These are phyloP conservation scores for Omphalotus guepiniiformis DNA, from an alignment of 768 basidiomycete genomes.

Conservation along the genomic window DNA sequence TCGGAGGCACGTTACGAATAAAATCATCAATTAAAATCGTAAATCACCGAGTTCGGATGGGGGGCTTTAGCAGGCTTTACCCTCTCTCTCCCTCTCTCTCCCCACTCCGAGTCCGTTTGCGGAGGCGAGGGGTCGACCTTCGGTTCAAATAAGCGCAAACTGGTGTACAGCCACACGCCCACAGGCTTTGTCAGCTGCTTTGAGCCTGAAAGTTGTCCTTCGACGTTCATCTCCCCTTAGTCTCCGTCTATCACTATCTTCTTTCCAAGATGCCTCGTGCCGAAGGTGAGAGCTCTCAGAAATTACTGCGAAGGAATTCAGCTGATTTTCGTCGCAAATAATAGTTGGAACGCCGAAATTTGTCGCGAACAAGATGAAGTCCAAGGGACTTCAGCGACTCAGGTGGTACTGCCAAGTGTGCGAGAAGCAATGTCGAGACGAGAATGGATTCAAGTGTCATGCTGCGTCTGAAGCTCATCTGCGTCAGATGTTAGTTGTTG, in stretches of 20 bases:
- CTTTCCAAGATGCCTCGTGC: conserved; percentile 68
- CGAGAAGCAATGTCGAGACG: conserved; percentile 97
- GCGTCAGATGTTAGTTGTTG: conserved; percentile 95
- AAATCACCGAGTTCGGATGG: too few species aligned
- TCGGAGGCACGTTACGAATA: too few species aligned
- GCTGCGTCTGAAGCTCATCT: conserved; percentile 84
- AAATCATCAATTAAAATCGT: too few species aligned
- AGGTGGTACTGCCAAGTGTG: conserved; percentile 99
- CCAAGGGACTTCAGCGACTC: conserved; percentile 91
- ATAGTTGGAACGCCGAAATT: conserved; percentile 85
- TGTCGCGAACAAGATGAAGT: conserved; percentile 95
- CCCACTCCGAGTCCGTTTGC: too few species aligned
- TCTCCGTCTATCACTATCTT: background rate
- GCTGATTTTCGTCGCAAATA: conserved; percentile 7
- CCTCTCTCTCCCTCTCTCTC: too few species aligned
- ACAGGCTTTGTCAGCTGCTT: too few species aligned
- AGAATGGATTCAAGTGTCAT: conserved; percentile 99
- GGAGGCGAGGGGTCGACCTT: too few species aligned
- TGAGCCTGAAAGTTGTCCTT: background rate
- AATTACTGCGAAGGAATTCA: background rate
- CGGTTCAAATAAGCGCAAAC: conserved; percentile 3
- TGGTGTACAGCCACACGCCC: conserved; percentile 2
- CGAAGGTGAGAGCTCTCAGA: conserved; percentile 49
- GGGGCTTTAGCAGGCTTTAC: too few species aligned
- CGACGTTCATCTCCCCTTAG: background rate